Evolutionary conservation across 169 alveolate species (phyloP), one percentile per base, ranked within the genome.

Genomic region (Babesia divergens): DNA sequence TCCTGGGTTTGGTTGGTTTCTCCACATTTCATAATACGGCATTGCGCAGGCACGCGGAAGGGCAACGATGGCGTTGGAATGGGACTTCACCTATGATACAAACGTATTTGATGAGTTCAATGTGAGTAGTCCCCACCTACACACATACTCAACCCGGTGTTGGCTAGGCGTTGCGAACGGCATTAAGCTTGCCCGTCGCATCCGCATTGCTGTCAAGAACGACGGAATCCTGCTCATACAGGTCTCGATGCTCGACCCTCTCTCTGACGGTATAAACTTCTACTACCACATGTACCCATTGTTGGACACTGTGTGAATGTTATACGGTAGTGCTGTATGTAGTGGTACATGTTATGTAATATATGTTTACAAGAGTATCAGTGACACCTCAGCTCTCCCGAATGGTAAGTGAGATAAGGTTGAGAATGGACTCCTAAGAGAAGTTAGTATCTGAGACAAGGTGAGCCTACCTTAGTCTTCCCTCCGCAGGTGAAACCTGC

Each of bases 401-500:
- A 20, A 77, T 31, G n/a, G 86, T 60, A 37, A 77, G 52, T 18
- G 52, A 28, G 43, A 77, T 52, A 38, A 77, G 65, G 14, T 58
- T 67, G 28, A 77, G 66, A 18, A 77, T 42, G 4, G 86, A 67
- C n/a, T 77, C 82, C 86, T 66, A 40, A n/a, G 14, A 70, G 53
- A 52, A 38, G 49, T 2, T 47, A 80, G n/a, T 83, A 69, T 14
- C 53, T 72, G 49, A 83, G 43, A 32, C 60, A 38, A 16, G 65
- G 32, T 22, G 53, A 40, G 34, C 74, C 58, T 37, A 74, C 86
- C 34, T 77, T 77, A 46, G 83, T 84, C 42, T 62, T 38, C 34
- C 93, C 93, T 13, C 84, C 91, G 58, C 91, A 84, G n/a, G 93
- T 89, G 51, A 89, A 89, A 9, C 93, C 90, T 18, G 90, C 77